phyloP scores from a whole-genome alignment of 306 rosid genomes.

The Quillaja saponaria region DNA sequence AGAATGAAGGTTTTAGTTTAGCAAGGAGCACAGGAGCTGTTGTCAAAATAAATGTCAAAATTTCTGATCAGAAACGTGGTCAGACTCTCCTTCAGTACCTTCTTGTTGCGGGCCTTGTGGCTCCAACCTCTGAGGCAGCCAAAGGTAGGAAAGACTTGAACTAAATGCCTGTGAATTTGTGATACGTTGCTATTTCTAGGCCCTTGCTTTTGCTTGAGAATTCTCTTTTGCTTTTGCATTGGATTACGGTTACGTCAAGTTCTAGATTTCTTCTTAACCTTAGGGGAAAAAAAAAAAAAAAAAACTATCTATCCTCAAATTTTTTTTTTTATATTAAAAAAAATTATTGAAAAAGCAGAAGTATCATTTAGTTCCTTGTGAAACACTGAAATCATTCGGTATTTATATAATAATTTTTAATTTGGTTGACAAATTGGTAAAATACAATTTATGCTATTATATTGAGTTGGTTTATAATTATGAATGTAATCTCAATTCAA shows the following conservation, averaged over 20 bases:
- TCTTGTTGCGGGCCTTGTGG: conserved; percentile 35
- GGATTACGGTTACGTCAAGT: conserved; percentile 45
- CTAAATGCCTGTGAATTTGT: neutral
- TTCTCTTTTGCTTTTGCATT: conserved; percentile 7
- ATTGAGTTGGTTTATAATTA: too few species aligned
- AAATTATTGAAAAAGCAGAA: too few species aligned
- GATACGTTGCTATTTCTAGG: neutral
- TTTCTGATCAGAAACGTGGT: neutral
- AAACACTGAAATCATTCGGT: too few species aligned
- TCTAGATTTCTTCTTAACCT: neutral
- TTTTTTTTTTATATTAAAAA: too few species aligned
- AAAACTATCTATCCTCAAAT: too few species aligned
- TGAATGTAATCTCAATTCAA: too few species aligned
- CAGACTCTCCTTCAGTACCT: neutral
- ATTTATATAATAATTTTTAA: too few species aligned
- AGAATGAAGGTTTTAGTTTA: conserved; percentile 44
- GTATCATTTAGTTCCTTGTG: too few species aligned
- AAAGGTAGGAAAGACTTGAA: neutral
- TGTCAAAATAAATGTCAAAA: conserved; percentile 60
- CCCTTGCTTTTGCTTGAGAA: conserved; percentile 23
- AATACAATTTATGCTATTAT: too few species aligned
- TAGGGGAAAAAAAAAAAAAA: too few species aligned
- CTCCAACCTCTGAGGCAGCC: neutral
- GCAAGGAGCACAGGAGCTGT: conserved; percentile 55
- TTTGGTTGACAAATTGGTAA: too few species aligned